A percentile compares a stretch with the other conserved stretches of the same genome.
Evolutionary conservation across 176 grass and related monocot genomes (phyloP).

Genomic region (Canna indica): DNA sequence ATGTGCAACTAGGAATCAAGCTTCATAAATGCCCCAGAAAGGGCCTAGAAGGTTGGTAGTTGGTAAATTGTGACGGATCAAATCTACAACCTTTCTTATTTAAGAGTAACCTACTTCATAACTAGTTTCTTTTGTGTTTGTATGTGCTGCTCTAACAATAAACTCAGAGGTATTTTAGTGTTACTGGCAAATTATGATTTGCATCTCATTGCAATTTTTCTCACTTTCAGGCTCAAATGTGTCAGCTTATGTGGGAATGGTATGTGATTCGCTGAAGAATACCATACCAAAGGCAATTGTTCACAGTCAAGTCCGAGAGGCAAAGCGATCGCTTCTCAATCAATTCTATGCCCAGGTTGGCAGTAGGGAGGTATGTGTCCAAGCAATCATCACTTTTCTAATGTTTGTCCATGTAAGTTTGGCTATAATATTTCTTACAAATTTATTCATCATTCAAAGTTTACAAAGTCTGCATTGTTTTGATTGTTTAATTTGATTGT

Average conservation of each 20-base stretch:
- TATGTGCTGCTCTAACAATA: not conserved
- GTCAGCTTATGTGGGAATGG: slow-evolving; percentile 78
- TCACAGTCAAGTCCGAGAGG: slow-evolving; percentile 86
- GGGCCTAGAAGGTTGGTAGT: no score
- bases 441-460: not conserved
- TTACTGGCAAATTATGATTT: not conserved
- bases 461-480: not conserved
- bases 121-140: no score
- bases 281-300: slow-evolving; percentile 86
- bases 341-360: slow-evolving; percentile 80
- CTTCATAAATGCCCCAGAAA: no score
- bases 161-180: not conserved
- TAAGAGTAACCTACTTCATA: no score
- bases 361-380: slow-evolving; percentile 52
- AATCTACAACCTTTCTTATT: no score
- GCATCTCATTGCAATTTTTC: not conserved
- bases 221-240: slow-evolving; percentile 57
- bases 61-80: no score
- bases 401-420: not conserved
- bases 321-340: slow-evolving; percentile 68
- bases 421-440: not conserved
- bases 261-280: slow-evolving; percentile 81
- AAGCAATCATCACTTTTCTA: not conserved
- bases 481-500: no score
- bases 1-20: no score